phyloP scores from a whole-genome alignment of 2,329 filamentous ascomycete species.

The Phaeosphaeria sp. region DNA sequence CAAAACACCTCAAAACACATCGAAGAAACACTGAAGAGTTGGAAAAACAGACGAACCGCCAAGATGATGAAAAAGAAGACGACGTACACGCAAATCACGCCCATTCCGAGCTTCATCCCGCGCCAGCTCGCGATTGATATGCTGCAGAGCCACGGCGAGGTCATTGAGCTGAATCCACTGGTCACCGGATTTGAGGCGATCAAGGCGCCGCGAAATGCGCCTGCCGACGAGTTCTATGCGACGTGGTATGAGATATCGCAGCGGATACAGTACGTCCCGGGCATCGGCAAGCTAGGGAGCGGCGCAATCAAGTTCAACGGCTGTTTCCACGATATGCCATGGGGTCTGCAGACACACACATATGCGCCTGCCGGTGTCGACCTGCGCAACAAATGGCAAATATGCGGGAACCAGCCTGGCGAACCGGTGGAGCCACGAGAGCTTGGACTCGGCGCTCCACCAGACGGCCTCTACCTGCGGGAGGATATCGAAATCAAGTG shows the following conservation, averaged over 20 bases:
- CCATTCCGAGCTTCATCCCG: constrained; percentile 73
- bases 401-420: constrained; percentile 72
- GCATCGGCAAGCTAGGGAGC: constrained; percentile 69
- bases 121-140: constrained; percentile 76
- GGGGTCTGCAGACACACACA: constrained; percentile 74
- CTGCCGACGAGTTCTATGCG: constrained; percentile 73
- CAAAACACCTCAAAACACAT: neutral
- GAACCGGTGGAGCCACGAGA: constrained; percentile 69
- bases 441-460: constrained; percentile 69
- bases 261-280: constrained; percentile 72
- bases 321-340: constrained; percentile 75
- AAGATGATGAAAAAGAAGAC: constrained; percentile 64
- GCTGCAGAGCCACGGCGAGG: constrained; percentile 73
- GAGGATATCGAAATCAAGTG: constrained; percentile 76
- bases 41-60: constrained; percentile 9
- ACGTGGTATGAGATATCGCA: constrained; percentile 78
- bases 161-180: constrained; percentile 74
- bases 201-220: constrained; percentile 70
- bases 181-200: constrained; percentile 70
- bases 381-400: constrained; percentile 71
- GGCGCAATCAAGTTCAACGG: constrained; percentile 73
- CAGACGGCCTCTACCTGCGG: constrained; percentile 70
- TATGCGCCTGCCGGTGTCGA: constrained; percentile 73
- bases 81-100: constrained; percentile 72
- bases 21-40: neutral